Evolutionary conservation across 495 filamentous ascomycete genomes (phyloP).

Genomic region (Penicillium riverlandense): DNA sequence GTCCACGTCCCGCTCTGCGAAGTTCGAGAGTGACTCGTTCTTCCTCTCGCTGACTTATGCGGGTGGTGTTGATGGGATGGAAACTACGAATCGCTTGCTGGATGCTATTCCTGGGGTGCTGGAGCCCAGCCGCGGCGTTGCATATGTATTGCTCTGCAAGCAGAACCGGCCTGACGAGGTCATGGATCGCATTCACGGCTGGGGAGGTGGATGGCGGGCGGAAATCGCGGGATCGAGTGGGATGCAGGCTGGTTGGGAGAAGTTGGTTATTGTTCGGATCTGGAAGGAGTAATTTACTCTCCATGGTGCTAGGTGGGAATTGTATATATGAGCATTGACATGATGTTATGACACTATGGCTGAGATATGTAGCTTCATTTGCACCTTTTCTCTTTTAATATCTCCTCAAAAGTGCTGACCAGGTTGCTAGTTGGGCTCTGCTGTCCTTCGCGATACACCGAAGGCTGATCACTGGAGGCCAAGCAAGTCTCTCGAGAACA

Average conservation of each 20-base stretch:
- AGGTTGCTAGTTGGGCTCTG: no score
- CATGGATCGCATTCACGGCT: constrained; percentile 51
- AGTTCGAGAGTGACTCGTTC: constrained; percentile 66
- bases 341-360: neutral
- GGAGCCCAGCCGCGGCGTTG: constrained; percentile 56
- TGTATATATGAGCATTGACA: neutral
- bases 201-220: constrained; percentile 57
- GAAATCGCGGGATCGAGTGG: constrained; percentile 81
- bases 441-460: no score
- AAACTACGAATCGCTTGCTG: constrained; percentile 74
- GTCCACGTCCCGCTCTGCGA: constrained; percentile 20
- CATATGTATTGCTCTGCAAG: constrained; percentile 82
- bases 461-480: no score
- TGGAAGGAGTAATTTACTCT: constrained; percentile 39
- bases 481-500: no score
- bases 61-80: constrained; percentile 86
- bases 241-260: constrained; percentile 87
- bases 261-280: constrained; percentile 71
- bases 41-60: constrained; percentile 83
- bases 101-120: constrained; percentile 56
- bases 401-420: no score
- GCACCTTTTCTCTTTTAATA: neutral
- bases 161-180: constrained; percentile 79
- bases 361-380: neutral
- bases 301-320: neutral